Evolutionary conservation across 176 grass and related monocot genomes (phyloP).

Genomic region (Bothriochloa decipiens): DNA sequence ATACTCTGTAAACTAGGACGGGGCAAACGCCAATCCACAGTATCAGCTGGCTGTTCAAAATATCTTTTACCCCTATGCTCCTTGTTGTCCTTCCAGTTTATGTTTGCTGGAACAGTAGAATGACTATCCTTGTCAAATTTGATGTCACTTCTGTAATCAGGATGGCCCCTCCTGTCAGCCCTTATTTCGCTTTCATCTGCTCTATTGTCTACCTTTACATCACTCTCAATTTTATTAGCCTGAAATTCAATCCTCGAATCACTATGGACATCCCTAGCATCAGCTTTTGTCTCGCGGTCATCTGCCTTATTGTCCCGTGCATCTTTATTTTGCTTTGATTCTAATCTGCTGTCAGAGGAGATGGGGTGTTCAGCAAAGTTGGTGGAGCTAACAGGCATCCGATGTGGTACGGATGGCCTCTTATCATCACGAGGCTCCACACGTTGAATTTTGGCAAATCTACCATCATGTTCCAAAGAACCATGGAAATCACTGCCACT

Average conservation of each 20-base stretch:
- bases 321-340: constrained; percentile 66
- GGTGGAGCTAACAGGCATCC: constrained; percentile 48
- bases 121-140: constrained; percentile 69
- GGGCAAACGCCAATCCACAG: constrained; percentile 51
- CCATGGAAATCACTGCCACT: constrained; percentile 61
- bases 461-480: constrained; percentile 72
- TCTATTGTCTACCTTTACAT: constrained; percentile 56
- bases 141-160: constrained; percentile 54
- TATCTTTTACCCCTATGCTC: constrained; percentile 64
- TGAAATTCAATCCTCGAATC: constrained; percentile 50
- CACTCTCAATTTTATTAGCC: constrained; percentile 60
- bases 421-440: constrained; percentile 83
- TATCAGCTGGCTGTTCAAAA: constrained; percentile 49
- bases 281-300: constrained; percentile 51
- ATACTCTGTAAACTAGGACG: constrained; percentile 52
- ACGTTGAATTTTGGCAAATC: constrained; percentile 63
- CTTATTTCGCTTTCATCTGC: constrained; percentile 59
- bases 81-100: constrained; percentile 69
- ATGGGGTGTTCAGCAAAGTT: constrained; percentile 45
- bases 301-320: constrained; percentile 53
- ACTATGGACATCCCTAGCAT: constrained; percentile 48
- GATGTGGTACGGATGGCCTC: constrained; percentile 55
- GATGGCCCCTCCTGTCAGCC: constrained; percentile 50
- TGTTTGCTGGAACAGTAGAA: constrained; percentile 46
- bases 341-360: constrained; percentile 62